These are phyloP conservation scores for Saccharomycopsis synnaedendra DNA, from an alignment of 805 yeast species.

Conservation along the genomic window DNA sequence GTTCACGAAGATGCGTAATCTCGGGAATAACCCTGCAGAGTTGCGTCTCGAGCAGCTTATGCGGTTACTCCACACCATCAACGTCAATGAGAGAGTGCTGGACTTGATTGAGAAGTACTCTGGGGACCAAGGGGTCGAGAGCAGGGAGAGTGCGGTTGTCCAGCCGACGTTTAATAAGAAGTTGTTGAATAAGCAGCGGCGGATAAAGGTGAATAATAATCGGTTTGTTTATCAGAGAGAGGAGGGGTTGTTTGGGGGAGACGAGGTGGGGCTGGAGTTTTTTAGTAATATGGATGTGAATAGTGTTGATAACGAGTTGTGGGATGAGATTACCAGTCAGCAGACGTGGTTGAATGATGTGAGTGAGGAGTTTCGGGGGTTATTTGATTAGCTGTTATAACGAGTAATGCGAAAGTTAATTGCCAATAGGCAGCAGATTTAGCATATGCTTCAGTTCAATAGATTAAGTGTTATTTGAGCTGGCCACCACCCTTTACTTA, in stretches of 20 bases:
- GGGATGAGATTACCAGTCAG: constrained; percentile 71
- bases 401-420: neutral
- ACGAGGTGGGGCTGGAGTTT: too few relatives aligned
- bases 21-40: constrained; percentile 77
- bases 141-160: neutral
- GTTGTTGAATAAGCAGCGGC: constrained; percentile 11
- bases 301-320: constrained; percentile 40
- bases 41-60: constrained; percentile 60
- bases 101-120: constrained; percentile 42
- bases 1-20: constrained; percentile 62
- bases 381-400: constrained; percentile 5
- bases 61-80: constrained; percentile 51
- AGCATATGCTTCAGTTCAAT: too few relatives aligned
- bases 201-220: constrained; percentile 15
- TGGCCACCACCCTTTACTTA: too few relatives aligned
- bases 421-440: too few relatives aligned
- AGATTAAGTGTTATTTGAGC: too few relatives aligned
- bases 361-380: constrained; percentile 26
- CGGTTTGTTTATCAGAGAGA: constrained; percentile 8
- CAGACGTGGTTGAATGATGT: constrained; percentile 60
- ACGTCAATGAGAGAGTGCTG: constrained; percentile 55
- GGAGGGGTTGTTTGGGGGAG: neutral
- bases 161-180: constrained; percentile 4
- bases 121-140: neutral
- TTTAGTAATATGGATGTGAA: too few relatives aligned